These are phyloP conservation scores for Rhizopus sp. DNA, from an alignment of 371 early-diverging fungal species.

Conservation along the genomic window DNA sequence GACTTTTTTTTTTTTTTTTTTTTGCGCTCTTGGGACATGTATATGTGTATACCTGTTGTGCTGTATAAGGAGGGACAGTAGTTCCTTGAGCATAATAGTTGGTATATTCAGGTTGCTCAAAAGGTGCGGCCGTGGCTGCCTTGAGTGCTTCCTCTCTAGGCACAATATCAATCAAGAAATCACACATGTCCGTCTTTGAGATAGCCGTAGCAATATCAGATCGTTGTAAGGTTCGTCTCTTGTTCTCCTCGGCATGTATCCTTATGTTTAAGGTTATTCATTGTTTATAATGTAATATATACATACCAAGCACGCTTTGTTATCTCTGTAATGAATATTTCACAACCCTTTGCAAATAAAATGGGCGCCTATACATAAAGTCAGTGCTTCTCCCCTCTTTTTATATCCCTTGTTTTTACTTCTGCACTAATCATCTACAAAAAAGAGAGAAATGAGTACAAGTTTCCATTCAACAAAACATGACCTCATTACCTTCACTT, in stretches of 20 bases:
- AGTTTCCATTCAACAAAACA: background rate
- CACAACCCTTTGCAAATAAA: slow-evolving; percentile 96
- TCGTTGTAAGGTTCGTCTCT: slow-evolving; percentile 96
- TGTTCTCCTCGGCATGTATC: slow-evolving; percentile 98
- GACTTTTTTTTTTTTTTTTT: background rate
- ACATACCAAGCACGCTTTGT: slow-evolving; percentile 93
- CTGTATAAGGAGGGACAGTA: slow-evolving; percentile 15
- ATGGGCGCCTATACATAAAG: slow-evolving; percentile 75
- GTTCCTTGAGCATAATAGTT: slow-evolving; percentile 20
- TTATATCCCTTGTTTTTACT: slow-evolving; percentile 18
- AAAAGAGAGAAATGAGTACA: background rate
- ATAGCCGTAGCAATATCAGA: slow-evolving; percentile 96
- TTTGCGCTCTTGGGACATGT: background rate
- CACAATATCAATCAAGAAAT: slow-evolving; percentile 99
- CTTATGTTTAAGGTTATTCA: slow-evolving; percentile 14
- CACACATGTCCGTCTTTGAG: slow-evolving; percentile 95
- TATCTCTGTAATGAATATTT: slow-evolving; percentile 96
- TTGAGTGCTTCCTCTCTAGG: slow-evolving; percentile 82
- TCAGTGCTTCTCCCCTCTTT: background rate
- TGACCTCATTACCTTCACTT: slow-evolving; percentile 75
- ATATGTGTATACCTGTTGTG: slow-evolving; percentile 12
- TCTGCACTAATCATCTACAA: slow-evolving; percentile 45
- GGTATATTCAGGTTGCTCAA: slow-evolving; percentile 16
- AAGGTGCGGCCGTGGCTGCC: background rate
- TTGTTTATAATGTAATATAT: background rate